phyloP scores from a whole-genome alignment of 768 basidiomycete genomes.

The Flagelloscypha sp. region DNA sequence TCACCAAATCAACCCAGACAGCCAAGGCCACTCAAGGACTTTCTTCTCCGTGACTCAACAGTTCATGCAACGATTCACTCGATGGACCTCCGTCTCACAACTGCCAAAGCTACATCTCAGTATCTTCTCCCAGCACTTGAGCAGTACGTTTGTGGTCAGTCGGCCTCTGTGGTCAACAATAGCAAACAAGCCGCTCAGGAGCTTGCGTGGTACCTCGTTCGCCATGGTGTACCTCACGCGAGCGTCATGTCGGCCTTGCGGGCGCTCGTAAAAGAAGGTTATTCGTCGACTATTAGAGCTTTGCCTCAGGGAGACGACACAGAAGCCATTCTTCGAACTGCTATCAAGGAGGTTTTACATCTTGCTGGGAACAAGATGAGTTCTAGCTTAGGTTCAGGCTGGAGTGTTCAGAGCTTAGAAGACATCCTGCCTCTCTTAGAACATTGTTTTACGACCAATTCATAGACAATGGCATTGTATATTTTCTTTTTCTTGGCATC shows the following conservation, averaged over 20 bases:
- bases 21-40: slow-evolving; percentile 59
- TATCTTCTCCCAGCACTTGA: slow-evolving; percentile 38
- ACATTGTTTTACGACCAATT: slow-evolving; percentile 4
- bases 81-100: slow-evolving; percentile 53
- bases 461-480: slow-evolving; percentile 12
- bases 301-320: slow-evolving; percentile 30
- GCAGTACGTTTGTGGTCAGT: slow-evolving; percentile 50
- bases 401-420: slow-evolving; percentile 63
- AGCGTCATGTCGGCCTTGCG: slow-evolving; percentile 56
- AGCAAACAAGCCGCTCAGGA: slow-evolving; percentile 22
- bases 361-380: slow-evolving; percentile 78
- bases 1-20: too few relatives aligned
- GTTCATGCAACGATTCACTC: slow-evolving; percentile 57
- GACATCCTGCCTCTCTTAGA: slow-evolving; percentile 31
- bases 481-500: too few relatives aligned
- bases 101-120: slow-evolving; percentile 31
- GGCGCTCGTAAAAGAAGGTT: slow-evolving; percentile 55
- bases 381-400: slow-evolving; percentile 59
- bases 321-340: slow-evolving; percentile 32
- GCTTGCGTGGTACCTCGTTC: slow-evolving; percentile 64
- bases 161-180: slow-evolving; percentile 20
- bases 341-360: slow-evolving; percentile 82
- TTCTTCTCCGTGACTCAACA: slow-evolving; percentile 66
- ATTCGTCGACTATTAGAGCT: slow-evolving; percentile 38
- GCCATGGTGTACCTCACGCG: slow-evolving; percentile 64